Evolutionary conservation across 257 asterid species (phyloP).

Genomic region (Misopates orontium): DNA sequence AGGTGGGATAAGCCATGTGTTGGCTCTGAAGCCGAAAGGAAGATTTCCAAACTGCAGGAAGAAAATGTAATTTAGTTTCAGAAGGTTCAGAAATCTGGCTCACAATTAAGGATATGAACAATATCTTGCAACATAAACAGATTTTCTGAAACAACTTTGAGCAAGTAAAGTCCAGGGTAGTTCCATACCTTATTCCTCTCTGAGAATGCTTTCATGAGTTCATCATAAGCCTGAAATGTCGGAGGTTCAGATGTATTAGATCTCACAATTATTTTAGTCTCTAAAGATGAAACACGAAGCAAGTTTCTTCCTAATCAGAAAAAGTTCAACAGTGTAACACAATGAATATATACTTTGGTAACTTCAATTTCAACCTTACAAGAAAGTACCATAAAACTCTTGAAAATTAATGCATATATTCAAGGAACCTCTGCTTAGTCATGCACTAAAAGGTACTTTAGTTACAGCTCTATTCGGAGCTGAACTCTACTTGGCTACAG

Average conservation of each 20-base stretch:
- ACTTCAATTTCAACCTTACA: constrained; percentile 12
- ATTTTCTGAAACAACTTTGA: constrained; percentile 19
- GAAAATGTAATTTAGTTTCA: constrained; percentile 1
- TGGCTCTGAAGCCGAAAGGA: constrained; percentile 92
- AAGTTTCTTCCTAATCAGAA: not conserved
- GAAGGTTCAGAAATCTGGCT: constrained; percentile 13
- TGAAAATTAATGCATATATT: not conserved
- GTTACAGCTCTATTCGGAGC: not conserved
- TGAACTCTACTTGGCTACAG: constrained; percentile 8
- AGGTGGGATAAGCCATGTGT: constrained; percentile 97
- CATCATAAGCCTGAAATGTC: constrained; percentile 82
- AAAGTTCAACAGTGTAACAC: not conserved
- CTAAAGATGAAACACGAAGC: not conserved
- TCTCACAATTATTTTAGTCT: constrained; percentile 16
- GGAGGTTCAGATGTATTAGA: constrained; percentile 29
- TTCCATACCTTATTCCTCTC: constrained; percentile 86
- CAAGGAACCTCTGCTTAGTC: not conserved
- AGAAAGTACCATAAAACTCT: not conserved
- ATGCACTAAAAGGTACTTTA: too few relatives aligned
- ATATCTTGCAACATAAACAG: constrained; percentile 12
- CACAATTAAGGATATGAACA: constrained; percentile 12
- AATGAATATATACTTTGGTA: not conserved
- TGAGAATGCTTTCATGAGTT: constrained; percentile 86
- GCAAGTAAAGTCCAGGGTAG: constrained; percentile 9
- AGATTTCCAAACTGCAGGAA: constrained; percentile 86